phyloP scores from a whole-genome alignment of 768 basidiomycete species.

The Collybiopsis confluens region DNA sequence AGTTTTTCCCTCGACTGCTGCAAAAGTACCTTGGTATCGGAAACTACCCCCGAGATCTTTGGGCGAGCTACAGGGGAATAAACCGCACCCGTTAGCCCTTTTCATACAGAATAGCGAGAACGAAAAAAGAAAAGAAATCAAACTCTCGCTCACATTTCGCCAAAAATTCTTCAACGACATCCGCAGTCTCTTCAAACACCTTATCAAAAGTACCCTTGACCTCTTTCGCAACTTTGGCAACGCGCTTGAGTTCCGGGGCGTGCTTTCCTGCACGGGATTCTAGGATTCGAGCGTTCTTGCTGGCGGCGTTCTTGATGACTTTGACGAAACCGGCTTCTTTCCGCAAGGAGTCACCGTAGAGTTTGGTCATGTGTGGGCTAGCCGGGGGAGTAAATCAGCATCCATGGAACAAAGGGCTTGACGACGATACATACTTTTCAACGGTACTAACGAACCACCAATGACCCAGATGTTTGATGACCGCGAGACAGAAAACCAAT shows the following conservation, averaged over 20 bases:
- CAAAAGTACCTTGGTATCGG: slow-evolving; percentile 88
- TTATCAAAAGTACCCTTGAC: slow-evolving; percentile 94
- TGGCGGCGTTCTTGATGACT: slow-evolving; percentile 90
- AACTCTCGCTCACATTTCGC: slow-evolving; percentile 65
- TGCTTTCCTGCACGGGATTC: slow-evolving; percentile 77
- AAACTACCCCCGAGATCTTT: slow-evolving; percentile 80
- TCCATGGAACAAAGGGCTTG: not conserved
- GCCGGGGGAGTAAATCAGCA: no score
- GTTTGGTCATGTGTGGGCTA: slow-evolving; percentile 97
- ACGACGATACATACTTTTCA: slow-evolving; percentile 88
- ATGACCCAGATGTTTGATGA: slow-evolving; percentile 81
- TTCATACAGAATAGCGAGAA: no score
- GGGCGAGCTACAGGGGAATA: slow-evolving; percentile 63
- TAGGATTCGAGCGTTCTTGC: slow-evolving; percentile 71
- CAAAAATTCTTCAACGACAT: slow-evolving; percentile 90
- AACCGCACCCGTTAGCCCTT: no score
- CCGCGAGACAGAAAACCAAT: slow-evolving; percentile 80
- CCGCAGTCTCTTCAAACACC: slow-evolving; percentile 91
- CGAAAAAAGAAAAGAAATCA: no score
- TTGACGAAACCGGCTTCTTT: slow-evolving; percentile 98
- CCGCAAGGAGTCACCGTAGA: slow-evolving; percentile 90
- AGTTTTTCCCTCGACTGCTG: slow-evolving; percentile 89
- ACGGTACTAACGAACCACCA: slow-evolving; percentile 95
- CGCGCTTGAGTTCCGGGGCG: slow-evolving; percentile 75
- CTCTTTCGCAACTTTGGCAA: slow-evolving; percentile 46